phyloP scores from a whole-genome alignment of 306 rosid genomes.

The Phaseolus lunatus region DNA sequence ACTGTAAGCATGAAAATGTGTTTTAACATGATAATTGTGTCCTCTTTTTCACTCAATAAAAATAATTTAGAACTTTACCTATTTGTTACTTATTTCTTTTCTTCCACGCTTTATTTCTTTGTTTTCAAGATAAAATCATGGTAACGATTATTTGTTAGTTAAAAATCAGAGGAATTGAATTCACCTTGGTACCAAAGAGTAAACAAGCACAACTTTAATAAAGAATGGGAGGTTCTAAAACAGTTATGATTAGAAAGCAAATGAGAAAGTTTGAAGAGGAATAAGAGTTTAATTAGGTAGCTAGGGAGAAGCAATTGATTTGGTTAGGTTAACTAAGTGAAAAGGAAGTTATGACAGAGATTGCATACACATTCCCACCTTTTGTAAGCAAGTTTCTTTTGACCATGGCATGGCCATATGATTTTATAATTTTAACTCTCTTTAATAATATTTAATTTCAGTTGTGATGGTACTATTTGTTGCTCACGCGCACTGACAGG shows the following conservation, averaged over 20 bases:
- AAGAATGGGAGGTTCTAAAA: constrained; percentile 22
- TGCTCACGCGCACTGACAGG: constrained; percentile 36
- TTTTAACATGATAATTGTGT: too few species aligned
- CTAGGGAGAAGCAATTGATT: constrained; percentile 33
- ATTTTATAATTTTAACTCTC: too few species aligned
- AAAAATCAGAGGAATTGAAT: too few species aligned
- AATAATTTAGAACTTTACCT: background rate
- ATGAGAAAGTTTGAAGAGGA: background rate
- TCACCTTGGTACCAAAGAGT: too few species aligned
- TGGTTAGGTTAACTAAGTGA: constrained; percentile 44
- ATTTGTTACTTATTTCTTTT: background rate
- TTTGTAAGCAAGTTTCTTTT: constrained; percentile 34
- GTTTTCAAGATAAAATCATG: background rate
- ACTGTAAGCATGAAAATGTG: too few species aligned
- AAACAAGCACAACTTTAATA: background rate
- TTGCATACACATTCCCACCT: constrained; percentile 42
- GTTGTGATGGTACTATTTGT: background rate
- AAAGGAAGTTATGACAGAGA: constrained; percentile 43
- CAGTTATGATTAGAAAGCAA: background rate
- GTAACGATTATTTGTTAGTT: too few species aligned
- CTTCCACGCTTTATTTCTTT: background rate
- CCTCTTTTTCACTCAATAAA: background rate
- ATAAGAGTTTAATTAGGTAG: constrained; percentile 41
- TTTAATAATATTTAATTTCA: too few species aligned
- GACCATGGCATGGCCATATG: constrained; percentile 5